These are phyloP conservation scores for Pseudogymnoascus sp. DNA, from an alignment of 2,329 filamentous ascomycete species.

Conservation along the genomic window DNA sequence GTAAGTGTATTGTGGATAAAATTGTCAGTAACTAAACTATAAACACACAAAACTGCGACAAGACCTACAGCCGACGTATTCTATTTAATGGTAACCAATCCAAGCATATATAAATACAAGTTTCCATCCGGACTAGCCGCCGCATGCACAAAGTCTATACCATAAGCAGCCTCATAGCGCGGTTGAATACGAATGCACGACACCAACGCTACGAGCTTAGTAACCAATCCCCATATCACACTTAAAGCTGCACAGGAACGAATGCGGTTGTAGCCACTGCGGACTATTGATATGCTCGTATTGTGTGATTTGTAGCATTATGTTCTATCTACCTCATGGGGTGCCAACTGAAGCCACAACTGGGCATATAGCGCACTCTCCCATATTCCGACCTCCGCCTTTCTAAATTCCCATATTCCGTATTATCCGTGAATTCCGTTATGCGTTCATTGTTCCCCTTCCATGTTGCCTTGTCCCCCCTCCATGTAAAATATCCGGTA, in stretches of 20 bases:
- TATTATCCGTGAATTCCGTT: background rate
- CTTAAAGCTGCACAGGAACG: background rate
- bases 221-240: background rate
- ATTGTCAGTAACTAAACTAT: background rate
- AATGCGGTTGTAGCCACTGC: background rate
- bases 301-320: background rate
- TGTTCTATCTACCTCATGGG: background rate
- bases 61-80: background rate
- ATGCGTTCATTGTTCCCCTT: background rate
- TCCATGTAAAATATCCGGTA: background rate
- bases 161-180: background rate
- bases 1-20: background rate
- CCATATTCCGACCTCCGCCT: background rate
- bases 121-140: background rate
- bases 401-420: background rate
- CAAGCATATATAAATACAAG: too few relatives aligned
- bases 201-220: background rate
- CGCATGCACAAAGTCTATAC: background rate
- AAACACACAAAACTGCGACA: background rate
- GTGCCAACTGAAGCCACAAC: background rate
- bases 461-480: background rate
- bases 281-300: background rate
- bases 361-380: background rate
- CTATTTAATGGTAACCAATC: too few relatives aligned
- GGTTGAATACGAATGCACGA: constrained; percentile 1